Evolutionary conservation across 208 protist genomes (phyloP).

Genomic region (Trypanosoma cruzi): DNA sequence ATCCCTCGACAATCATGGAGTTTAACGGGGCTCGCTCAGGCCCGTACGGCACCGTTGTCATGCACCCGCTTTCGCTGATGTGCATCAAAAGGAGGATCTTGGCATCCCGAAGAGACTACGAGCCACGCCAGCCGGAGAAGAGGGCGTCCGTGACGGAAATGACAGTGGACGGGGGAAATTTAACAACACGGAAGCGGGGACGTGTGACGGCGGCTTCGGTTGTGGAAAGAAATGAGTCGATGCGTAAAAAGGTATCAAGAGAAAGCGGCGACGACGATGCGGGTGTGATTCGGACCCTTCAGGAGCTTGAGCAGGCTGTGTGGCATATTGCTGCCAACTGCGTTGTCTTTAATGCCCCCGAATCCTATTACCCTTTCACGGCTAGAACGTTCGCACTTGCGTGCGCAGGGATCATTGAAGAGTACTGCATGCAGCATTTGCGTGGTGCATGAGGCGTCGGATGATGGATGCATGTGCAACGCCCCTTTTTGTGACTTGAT

Average conservation of each 20-base stretch:
- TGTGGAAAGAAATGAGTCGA: background rate
- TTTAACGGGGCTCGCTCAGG: constrained; percentile 74
- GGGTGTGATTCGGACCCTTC: constrained; percentile 38
- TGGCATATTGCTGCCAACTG: constrained; percentile 88
- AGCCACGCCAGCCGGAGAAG: constrained; percentile 26
- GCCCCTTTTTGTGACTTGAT: too few species aligned
- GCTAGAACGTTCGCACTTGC: constrained; percentile 58
- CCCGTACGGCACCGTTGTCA: constrained; percentile 61
- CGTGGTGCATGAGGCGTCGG: background rate
- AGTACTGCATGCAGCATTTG: constrained; percentile 61
- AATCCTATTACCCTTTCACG: constrained; percentile 70
- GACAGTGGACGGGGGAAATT: constrained; percentile 15
- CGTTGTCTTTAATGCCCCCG: constrained; percentile 83
- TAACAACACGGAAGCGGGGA: constrained; percentile 14
- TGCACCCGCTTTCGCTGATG: constrained; percentile 51
- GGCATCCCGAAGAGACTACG: constrained; percentile 57
- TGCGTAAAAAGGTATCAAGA: background rate
- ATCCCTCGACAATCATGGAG: constrained; percentile 77
- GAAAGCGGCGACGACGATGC: constrained; percentile 6
- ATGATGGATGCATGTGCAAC: too few species aligned
- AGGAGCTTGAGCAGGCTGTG: constrained; percentile 69
- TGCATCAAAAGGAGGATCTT: constrained; percentile 54
- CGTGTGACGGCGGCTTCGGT: constrained; percentile 4
- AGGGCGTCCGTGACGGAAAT: background rate
- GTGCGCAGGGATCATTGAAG: constrained; percentile 55